Conservation (phyloP, 2,329 filamentous ascomycete species). For the Torrubiellomyces zombiae region DNA sequence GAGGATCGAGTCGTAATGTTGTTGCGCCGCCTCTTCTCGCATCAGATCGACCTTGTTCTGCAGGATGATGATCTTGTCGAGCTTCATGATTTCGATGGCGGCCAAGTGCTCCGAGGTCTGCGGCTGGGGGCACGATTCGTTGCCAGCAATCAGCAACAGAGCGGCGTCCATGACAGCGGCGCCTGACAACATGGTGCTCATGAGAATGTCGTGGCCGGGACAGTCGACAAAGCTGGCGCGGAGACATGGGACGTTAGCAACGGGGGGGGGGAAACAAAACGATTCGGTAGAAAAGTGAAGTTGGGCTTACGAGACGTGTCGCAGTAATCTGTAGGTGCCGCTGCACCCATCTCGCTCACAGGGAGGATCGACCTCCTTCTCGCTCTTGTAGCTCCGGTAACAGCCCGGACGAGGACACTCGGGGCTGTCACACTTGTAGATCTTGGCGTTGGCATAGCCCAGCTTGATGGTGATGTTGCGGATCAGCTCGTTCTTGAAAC, state of each 20-base stretch:
- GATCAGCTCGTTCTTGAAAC: slow-evolving; percentile 99
- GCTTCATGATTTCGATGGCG: slow-evolving; percentile 99
- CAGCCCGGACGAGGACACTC: slow-evolving; percentile 88
- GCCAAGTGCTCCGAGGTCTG: slow-evolving; percentile 98
- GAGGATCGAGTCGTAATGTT: slow-evolving; percentile 92
- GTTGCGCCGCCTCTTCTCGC: slow-evolving; percentile 82
- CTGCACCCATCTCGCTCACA: slow-evolving; percentile 86
- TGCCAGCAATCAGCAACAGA: slow-evolving; percentile 87
- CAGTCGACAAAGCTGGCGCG: slow-evolving; percentile 75
- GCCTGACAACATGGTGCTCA: slow-evolving; percentile 99
- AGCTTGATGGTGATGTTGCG: slow-evolving; percentile 99
- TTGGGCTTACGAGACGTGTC: slow-evolving; percentile 72
- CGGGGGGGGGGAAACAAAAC: not conserved
- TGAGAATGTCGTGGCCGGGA: slow-evolving; percentile 99
- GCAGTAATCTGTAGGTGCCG: slow-evolving; percentile 73
- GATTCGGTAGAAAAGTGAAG: not conserved
- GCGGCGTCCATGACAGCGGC: slow-evolving; percentile 99
- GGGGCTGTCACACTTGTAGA: slow-evolving; percentile 92
- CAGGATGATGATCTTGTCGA: slow-evolving; percentile 97
- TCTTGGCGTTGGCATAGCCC: slow-evolving; percentile 97
- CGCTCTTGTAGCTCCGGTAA: slow-evolving; percentile 94
- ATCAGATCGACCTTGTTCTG: slow-evolving; percentile 99
- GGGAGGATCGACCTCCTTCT: slow-evolving; percentile 93
- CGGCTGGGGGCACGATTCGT: slow-evolving; percentile 95
- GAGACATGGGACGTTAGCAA: slow-evolving; percentile 6